Base-by-base conservation (phyloP, 2,329 filamentous ascomycete genomes). In the Clonostachys sp. region DNA sequence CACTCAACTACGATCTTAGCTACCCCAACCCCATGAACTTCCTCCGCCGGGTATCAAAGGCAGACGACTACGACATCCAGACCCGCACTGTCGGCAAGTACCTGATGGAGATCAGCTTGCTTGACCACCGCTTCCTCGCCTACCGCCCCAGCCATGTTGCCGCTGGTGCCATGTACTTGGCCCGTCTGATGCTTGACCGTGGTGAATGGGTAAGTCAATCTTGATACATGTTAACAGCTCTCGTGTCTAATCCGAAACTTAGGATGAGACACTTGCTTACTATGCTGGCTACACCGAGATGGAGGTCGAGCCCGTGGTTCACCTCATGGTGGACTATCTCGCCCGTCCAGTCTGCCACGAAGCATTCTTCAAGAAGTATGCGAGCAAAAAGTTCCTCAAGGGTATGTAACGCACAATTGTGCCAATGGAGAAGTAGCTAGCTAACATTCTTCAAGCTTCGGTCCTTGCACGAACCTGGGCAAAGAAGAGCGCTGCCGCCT, bases 1-100 rank as follows among this genome's bases (percentile, higher is more conserved):
- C 91, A 6, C 81, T 99, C 51, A 87, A 96, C 73, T 99, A 96
- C 67, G 92, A 99, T 65, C 83, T 99, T 54, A 96, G 91, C 75
- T 99, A 96, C 64, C 94, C 94, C 48, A 99, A 99, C 71, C 94
- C 94, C 18, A 99, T 99, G 94, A 99, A 99, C 80, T 99, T 99
- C 75, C 83, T 99, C 51, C 89, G 94, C 55, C 89, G 95, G 57
- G 96, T 99, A 69, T 97, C 92, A 52, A 99, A 99, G 78, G 95
- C 94, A 61, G 95, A 99, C 73, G 94, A 95, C 76, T 99, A 99
- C 72, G 92, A 99, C 69, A 96, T 97, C 61, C 90, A 96, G 68
- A 96, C 91, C 51, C 89, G 94, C 60, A 99, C 94, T 42, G 82
- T 99, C 50, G 94, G 90, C 67, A 99, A 99, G 74, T 99, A 97